Evolutionary conservation across 208 protist genomes (phyloP).

Genomic region (Leishmania braziliensis): DNA sequence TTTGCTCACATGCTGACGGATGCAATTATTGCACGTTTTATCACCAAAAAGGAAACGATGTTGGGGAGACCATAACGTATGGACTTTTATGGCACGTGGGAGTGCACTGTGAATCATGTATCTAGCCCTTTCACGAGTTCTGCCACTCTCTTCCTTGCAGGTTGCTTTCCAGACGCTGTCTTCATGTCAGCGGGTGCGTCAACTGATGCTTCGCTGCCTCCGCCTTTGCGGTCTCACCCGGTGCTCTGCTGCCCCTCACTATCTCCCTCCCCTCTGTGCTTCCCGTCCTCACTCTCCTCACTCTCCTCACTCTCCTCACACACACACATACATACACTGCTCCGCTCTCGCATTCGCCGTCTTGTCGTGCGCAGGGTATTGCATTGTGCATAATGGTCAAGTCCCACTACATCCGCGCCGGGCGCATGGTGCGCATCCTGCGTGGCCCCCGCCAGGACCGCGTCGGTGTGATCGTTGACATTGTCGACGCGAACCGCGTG

Average conservation of each 20-base stretch:
- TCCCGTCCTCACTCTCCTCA: not conserved
- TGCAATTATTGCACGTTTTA: not conserved
- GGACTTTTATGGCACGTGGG: not conserved
- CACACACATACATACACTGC: conserved; percentile 6
- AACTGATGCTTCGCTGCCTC: not conserved
- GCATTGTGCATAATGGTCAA: conserved; percentile 56
- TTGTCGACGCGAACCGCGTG: conserved; percentile 89
- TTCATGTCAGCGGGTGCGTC: not conserved
- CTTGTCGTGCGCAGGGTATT: conserved; percentile 24
- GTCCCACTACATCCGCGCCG: conserved; percentile 60
- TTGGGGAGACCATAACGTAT: not conserved
- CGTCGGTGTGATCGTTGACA: conserved; percentile 83
- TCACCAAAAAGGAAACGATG: not conserved
- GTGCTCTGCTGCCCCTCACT: not conserved
- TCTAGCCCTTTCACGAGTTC: too few species aligned
- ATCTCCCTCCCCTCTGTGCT: not conserved
- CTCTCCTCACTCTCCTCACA: not conserved
- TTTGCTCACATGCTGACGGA: not conserved
- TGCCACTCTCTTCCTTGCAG: not conserved
- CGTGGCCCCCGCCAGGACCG: conserved; percentile 66
- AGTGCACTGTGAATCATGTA: not conserved
- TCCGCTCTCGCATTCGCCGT: not conserved
- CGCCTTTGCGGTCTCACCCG: not conserved
- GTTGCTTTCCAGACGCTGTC: not conserved
- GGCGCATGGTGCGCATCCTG: conserved; percentile 66